Base-by-base conservation (phyloP, 2,329 filamentous ascomycete species). In the Xylaria sp. region DNA sequence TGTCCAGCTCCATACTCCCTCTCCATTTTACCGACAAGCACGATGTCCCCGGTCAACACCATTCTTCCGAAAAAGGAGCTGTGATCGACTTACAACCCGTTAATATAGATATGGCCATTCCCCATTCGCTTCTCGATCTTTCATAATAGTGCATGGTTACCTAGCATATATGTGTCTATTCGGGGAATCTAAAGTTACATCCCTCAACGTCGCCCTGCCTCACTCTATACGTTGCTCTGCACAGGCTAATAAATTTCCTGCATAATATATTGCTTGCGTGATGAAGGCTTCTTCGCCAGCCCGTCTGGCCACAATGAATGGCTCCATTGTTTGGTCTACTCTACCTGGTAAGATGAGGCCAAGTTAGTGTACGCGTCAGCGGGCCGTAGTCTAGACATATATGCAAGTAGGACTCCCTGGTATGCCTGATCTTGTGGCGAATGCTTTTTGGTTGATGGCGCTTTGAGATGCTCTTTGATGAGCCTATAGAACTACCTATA, bases 21-120 rank as follows among this genome's bases (percentile, higher is more conserved):
- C 61, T 59, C 70, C 36, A 69, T 74, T 74, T 73, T 75, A 75
- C 72, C 74, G 72, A 72, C 65, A 69, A 69, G 53, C 59, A 63
- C 58, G 30, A 27, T 36, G 61, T 36, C 34, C 68, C 72, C 69
- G 36, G 39, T 45, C 56, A 57, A 58, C 60, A 62, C 19, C 65
- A 69, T 72, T 75, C 47, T 71, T 42, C 64, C 74, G 61, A 53
- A 64, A 61, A 61, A 19, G 67, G 67, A 71, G 55, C 56, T 68
- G 69, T 65, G 68, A 69, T 68, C 71, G 62, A 48, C 66, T 19
- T 47, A 4, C 7, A 32, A 36, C 42, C 60, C 65, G 50, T 59
- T 21, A 64, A 64, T 58, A 51, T 54, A 53, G 24, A 50, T 65
- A 61, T 54, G 57, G 45, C n/a, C n/a, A 34, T 63, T 50, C 64